Evolutionary conservation across 345 rosid species (phyloP).

Genomic region (Boechera divaricarpa): DNA sequence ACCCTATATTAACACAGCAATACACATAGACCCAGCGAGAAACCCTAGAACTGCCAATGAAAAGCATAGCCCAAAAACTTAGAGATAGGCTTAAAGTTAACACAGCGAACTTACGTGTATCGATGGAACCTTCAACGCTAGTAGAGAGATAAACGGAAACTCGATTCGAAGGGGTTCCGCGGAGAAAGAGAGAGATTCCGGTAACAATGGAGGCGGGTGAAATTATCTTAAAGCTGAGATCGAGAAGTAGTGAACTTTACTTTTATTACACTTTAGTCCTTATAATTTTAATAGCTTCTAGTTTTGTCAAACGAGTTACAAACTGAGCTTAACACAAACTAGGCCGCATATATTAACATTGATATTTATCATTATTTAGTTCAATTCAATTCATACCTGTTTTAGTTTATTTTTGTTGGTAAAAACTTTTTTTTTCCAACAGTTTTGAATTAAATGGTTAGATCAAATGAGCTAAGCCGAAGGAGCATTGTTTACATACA

Average conservation of each 20-base stretch:
- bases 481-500: no score
- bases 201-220: constrained; percentile 42
- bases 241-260: constrained; percentile 14
- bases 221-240: constrained; percentile 45
- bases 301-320: neutral
- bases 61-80: neutral
- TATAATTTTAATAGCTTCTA: neutral
- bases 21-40: constrained; percentile 2
- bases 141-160: neutral
- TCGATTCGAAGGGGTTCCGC: constrained; percentile 12
- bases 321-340: neutral
- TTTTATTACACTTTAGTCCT: constrained; percentile 21
- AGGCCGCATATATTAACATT: neutral
- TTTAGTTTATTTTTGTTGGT: no score
- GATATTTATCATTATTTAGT: no score
- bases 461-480: no score
- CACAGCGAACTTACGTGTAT: constrained; percentile 12
- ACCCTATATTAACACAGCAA: constrained; percentile 7
- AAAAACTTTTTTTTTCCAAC: no score
- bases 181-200: constrained; percentile 44
- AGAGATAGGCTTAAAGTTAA: neutral
- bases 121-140: constrained; percentile 1
- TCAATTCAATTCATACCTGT: no score
- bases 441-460: no score
- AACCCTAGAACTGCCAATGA: constrained; percentile 36